Base-by-base conservation (phyloP, 345 rosid genomes). In the Aquilaria yunnanensis region DNA sequence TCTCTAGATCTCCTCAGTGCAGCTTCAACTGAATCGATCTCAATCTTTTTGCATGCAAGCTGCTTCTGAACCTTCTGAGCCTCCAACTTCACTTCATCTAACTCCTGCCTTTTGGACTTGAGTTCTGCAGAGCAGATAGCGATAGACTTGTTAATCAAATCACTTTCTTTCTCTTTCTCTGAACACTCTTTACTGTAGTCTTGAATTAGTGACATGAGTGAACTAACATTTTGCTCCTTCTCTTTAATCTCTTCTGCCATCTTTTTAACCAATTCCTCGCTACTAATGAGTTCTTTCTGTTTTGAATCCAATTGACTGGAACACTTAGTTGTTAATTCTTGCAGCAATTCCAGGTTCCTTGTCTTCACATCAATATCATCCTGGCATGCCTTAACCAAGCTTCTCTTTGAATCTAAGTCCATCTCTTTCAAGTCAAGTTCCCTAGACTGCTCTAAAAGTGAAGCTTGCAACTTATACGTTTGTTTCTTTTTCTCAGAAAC, bases 141-240 rank as follows among this genome's bases (percentile, higher is more conserved):
- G 14, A 70, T 16, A 59, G 72, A 64, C 23, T 31, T 54, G 6
- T 72, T 52, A 34, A 77, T 65, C 32, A 65, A 70, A 32, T 57
- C 68, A 66, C 62, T 5, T 29, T 67, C 69, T 62, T 72, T 63
- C 68, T 62, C 69, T 66, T 77, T 30, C 58, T 12, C 6, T 51
- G 51, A 59, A 57, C 68, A 55, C 54, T 59, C 69, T 50, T 47
- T 57, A 31, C 58, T 46, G 49, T 45, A 13, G 11, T 69, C 74
- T 10, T 53, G 63, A 50, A 69, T 65, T 57, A 14, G 47, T 46
- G 65, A 61, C 6, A 48, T 50, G 47, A 50, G 0, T 5, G 65
- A 61, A n/a, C 34, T 29, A 2, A 61, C 10, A 23, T 1, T 14
- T 50, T 61, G 32, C 56, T 50, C 56, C 23, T 61, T 9, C 65